phyloP scores from a whole-genome alignment of 2,329 filamentous ascomycete genomes.

The Ascochyta fabae region DNA sequence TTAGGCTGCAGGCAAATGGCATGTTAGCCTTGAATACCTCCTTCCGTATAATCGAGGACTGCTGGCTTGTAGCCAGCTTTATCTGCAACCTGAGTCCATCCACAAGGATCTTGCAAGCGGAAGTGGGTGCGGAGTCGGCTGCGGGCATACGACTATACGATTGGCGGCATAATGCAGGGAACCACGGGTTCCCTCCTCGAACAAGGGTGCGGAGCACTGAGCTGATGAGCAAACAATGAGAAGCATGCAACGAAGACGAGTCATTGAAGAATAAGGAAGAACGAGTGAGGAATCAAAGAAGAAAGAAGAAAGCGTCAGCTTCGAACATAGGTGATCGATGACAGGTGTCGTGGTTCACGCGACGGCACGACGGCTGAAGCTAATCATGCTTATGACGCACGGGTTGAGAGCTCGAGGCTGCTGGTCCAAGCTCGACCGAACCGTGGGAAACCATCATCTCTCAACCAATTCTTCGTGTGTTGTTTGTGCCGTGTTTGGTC shows the following conservation, averaged over 20 bases:
- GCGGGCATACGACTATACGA: conserved; percentile 14
- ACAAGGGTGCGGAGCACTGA: not conserved
- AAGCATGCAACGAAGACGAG: no score
- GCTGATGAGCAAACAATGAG: not conserved
- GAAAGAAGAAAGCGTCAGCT: not conserved
- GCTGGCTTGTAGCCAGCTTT: no score
- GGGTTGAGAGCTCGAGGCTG: conserved; percentile 11
- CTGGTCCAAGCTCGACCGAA: not conserved
- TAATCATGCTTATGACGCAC: conserved; percentile 9
- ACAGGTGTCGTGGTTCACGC: conserved; percentile 10
- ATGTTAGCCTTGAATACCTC: no score
- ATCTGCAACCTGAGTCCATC: not conserved
- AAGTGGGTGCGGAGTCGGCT: conserved; percentile 16
- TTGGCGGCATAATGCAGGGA: conserved; percentile 12
- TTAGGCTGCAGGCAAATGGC: no score
- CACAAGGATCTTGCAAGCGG: conserved; percentile 15
- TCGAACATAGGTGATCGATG: not conserved
- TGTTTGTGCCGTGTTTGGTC: conserved; percentile 14
- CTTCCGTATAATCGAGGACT: no score
- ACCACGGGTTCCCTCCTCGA: not conserved
- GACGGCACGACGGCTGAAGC: not conserved
- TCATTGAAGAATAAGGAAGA: not conserved
- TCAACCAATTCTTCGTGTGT: conserved; percentile 21
- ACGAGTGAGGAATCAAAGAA: no score
- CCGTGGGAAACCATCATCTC: conserved; percentile 16